Base-by-base conservation (phyloP, 208 protist genomes). In the Borovskyia barvae region DNA sequence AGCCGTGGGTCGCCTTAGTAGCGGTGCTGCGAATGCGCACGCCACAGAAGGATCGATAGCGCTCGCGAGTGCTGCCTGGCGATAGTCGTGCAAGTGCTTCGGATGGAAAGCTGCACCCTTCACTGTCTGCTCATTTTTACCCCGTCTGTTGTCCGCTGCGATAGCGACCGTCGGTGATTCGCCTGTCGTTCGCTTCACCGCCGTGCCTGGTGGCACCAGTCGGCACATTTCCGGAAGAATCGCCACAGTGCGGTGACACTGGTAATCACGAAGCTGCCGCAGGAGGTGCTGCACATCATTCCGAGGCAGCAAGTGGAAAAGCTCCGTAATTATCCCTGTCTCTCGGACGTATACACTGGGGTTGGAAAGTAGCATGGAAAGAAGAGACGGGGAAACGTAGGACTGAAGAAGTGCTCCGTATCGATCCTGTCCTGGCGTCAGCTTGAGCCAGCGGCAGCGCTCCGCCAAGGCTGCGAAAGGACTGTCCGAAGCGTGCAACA, bases 401-500 rank as follows among this genome's bases (percentile, higher is more conserved):
- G 55, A 59, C 52, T 76, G 72, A 24, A 93, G 80, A 25, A 80
- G 57, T 11, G 66, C 70, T 4, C 79, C 88, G 55, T 92, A 85
- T 5, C 64, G 51, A 64, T 97, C 92, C n/a, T 88, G 43, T 47
- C 73, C 61, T 9, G 82, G 60, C 1, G 24, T 32, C 17, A 64
- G 48, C 12, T 58, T 51, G n/a, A 89, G 65, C 87, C 88, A 97
- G 26, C 76, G 55, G 29, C 79, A 72, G n/a, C 92, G 82, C 69
- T 95, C 87, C 5, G 81, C 74, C 47, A 97, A 57, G 35, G 75
- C 92, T 28, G 87, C 92, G 17, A 95, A 56, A 5, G 92, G 87
- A 11, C 72, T 76, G 17, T 71, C 55, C 14, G 76, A 86, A 37
- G 79, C 88, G 41, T 93, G 77, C 41, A 97, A 61, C 15, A 81